A percentile compares a stretch with the other conserved stretches of the same genome.
Conservation (phyloP, 257 asterid genomes). For the Solanum tarijense region DNA sequence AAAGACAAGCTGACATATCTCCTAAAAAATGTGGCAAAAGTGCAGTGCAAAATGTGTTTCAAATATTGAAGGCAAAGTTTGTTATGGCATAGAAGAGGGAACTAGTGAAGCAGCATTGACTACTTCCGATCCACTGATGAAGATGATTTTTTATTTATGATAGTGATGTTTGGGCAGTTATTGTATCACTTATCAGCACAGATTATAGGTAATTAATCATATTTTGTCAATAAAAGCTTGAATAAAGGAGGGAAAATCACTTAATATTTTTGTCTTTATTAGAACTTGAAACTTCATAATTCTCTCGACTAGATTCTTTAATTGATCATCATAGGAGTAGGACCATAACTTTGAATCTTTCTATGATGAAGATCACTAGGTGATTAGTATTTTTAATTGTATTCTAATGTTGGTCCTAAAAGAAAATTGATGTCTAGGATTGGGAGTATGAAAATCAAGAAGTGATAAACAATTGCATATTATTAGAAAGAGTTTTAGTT, state of each 20-base stretch:
- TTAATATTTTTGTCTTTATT: background rate
- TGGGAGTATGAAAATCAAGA: background rate
- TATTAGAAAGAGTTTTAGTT: background rate
- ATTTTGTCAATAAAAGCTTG: background rate
- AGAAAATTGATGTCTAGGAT: background rate
- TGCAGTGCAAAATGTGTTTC: background rate
- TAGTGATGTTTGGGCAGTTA: background rate
- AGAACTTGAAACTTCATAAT: background rate
- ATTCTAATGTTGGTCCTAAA: background rate
- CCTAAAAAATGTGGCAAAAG: background rate
- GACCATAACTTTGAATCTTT: background rate
- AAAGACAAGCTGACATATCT: background rate
- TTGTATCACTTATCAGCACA: background rate
- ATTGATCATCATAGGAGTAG: background rate
- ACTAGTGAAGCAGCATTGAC: background rate
- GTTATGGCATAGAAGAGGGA: background rate
- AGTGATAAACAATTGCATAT: background rate
- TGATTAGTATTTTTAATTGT: background rate
- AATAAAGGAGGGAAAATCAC: background rate
- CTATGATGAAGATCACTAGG: background rate
- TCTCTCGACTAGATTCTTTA: background rate
- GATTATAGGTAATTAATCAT: no score
- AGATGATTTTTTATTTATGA: background rate
- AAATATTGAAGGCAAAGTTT: background rate
- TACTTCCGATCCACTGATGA: background rate